Evolutionary conservation across 2,329 filamentous ascomycete genomes (phyloP).

Genomic region (Trichoderma sp.): DNA sequence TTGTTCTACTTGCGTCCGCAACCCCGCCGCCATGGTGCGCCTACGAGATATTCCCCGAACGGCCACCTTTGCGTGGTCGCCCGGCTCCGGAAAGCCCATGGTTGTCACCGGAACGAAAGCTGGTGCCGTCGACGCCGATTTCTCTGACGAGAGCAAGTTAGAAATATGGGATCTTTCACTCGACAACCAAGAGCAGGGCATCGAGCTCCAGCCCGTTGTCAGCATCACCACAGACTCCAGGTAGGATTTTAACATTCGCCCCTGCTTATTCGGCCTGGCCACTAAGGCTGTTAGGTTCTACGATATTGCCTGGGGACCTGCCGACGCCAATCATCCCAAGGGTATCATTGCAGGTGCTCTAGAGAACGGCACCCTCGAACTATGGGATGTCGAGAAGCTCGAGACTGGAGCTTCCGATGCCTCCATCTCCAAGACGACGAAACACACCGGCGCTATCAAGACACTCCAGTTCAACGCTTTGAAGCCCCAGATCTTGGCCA

Average conservation of each 20-base stretch:
- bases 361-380: constrained; percentile 87
- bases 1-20: constrained; percentile 25
- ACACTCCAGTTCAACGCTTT: constrained; percentile 94
- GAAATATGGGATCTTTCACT: constrained; percentile 94
- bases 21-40: constrained; percentile 72
- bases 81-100: constrained; percentile 71
- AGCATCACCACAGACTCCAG: constrained; percentile 86
- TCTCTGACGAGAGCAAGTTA: constrained; percentile 93
- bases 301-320: constrained; percentile 90
- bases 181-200: constrained; percentile 68
- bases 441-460: constrained; percentile 91
- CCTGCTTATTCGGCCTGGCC: neutral
- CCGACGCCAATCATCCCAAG: constrained; percentile 71
- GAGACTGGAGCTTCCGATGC: constrained; percentile 61
- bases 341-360: constrained; percentile 94
- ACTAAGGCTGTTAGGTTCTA: constrained; percentile 67
- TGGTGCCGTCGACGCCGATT: constrained; percentile 93
- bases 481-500: constrained; percentile 85
- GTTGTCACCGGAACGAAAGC: constrained; percentile 92
- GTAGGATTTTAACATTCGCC: constrained; percentile 44
- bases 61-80: constrained; percentile 95
- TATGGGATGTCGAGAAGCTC: constrained; percentile 83
- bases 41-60: constrained; percentile 95
- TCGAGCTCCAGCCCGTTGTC: constrained; percentile 81
- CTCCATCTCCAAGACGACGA: constrained; percentile 80